Base-by-base conservation (phyloP, 495 filamentous ascomycete species). In the Daldinia caldariorum region DNA sequence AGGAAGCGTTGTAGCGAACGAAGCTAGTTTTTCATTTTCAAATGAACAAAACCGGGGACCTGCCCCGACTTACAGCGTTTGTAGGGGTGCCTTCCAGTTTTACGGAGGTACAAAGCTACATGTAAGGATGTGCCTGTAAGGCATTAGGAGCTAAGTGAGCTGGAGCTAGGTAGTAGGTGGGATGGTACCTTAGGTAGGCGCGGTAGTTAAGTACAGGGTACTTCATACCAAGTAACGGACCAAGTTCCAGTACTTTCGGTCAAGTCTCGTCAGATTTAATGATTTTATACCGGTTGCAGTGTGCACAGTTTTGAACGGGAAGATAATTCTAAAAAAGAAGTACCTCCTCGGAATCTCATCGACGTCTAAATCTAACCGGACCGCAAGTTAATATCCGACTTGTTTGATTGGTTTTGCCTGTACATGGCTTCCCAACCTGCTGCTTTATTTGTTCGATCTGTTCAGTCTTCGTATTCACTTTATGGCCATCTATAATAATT, bases 191-290 rank as follows among this genome's bases (percentile, higher is more conserved):
- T 26, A 26, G 26, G 26, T 26, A 26, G 26, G 26, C 26, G 1
- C 26, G 1, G 67, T 61, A n/a, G 57, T 70, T 41, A 69, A 64
- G 61, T 65, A 45, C 56, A 56, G 32, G 47, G 67, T 65, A 65
- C 67, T 47, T 47, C 12, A 60, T 56, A 69, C 60, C 50, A 32
- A 45, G 35, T 69, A 58, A 45, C 43, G 45, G 26, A 45, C 20
- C 45, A 50, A 57, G 34, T 26, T 35, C 41, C 34, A 32, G 55
- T 60, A 61, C 55, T 63, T 69, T 69, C 59, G 59, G 66, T 63
- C 59, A 63, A 61, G 54, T 63, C 58, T 49, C 34, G 16, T 64
- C 53, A 49, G 35, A 61, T 26, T 7, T 47, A 55, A 22, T 38
- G 3, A 38, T 20, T 38, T 38, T 38, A 38, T 41, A 32, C 55